Conservation (phyloP, 2,329 filamentous ascomycete species). For the Penicillium sp. region DNA sequence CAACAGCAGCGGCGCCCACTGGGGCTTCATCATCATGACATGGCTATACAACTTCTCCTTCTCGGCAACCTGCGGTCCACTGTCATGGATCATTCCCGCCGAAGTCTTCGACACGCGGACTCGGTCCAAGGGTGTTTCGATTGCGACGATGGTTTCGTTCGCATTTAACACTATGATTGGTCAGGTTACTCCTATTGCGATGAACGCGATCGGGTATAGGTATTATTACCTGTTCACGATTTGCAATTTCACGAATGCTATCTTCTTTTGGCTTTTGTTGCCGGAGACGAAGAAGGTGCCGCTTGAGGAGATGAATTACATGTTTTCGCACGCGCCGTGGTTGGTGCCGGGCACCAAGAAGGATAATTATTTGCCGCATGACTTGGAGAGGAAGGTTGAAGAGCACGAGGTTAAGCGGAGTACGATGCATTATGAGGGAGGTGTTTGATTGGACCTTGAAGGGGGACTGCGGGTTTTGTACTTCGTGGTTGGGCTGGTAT, state of each 20-base stretch:
- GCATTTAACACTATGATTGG: slow-evolving; percentile 77
- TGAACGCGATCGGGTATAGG: slow-evolving; percentile 53
- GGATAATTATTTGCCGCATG: slow-evolving; percentile 52
- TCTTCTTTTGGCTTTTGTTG: slow-evolving; percentile 67
- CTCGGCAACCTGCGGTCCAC: slow-evolving; percentile 66
- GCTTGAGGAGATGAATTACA: slow-evolving; percentile 66
- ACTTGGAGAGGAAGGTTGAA: slow-evolving; percentile 59
- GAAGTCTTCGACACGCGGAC: slow-evolving; percentile 78
- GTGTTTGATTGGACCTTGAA: background rate
- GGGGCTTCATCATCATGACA: slow-evolving; percentile 68
- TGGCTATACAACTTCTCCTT: slow-evolving; percentile 82
- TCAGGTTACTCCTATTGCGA: slow-evolving; percentile 63
- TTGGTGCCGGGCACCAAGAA: slow-evolving; percentile 60
- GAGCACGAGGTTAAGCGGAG: slow-evolving; percentile 56
- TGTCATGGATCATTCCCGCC: slow-evolving; percentile 60
- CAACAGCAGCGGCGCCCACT: slow-evolving; percentile 36
- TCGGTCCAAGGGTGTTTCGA: slow-evolving; percentile 69
- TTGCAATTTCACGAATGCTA: slow-evolving; percentile 66
- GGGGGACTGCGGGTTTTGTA: background rate
- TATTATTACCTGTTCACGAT: slow-evolving; percentile 63
- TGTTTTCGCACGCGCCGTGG: slow-evolving; percentile 64
- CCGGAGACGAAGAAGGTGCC: slow-evolving; percentile 64
- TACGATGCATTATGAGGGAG: slow-evolving; percentile 18
- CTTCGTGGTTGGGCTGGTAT: background rate
- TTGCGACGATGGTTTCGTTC: slow-evolving; percentile 70